phyloP scores from a whole-genome alignment of 139 green algal genomes.

The Chlamydomonas urium region DNA sequence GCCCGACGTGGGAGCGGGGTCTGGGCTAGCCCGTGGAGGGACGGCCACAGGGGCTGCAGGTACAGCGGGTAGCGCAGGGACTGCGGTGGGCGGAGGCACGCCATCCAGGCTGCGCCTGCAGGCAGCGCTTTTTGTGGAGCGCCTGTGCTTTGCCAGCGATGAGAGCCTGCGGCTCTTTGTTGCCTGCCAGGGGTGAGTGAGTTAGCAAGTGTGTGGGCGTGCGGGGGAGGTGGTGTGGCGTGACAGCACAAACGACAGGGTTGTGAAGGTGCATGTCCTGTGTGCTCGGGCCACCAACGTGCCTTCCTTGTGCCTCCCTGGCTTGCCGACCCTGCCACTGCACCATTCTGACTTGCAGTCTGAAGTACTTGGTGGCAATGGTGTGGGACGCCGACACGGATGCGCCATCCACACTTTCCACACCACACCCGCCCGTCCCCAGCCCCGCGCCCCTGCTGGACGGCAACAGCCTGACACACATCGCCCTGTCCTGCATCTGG shows the following conservation, averaged over 20 bases:
- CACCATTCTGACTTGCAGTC: neutral
- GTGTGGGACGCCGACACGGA: constrained; percentile 1
- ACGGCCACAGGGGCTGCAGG: too few species aligned
- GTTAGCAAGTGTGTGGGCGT: neutral
- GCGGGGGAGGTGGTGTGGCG: neutral
- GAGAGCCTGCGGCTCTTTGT: constrained; percentile 67
- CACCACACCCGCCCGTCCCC: neutral
- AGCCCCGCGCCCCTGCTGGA: neutral
- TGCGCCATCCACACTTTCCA: neutral
- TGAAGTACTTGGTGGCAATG: constrained; percentile 7
- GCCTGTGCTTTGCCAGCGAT: constrained; percentile 47
- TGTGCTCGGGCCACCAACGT: neutral
- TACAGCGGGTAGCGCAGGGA: too few species aligned
- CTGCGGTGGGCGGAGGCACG: too few species aligned
- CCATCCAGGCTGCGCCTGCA: constrained; percentile 35
- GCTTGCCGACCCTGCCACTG: neutral
- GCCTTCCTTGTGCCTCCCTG: neutral
- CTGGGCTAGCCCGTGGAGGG: too few species aligned
- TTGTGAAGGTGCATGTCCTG: neutral
- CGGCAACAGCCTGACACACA: constrained; percentile 26
- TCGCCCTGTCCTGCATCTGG: constrained; percentile 51
- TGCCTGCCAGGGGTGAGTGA: constrained; percentile 48
- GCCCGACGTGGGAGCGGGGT: too few species aligned
- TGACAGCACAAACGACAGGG: neutral
- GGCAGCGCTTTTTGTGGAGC: constrained; percentile 59